Conservation (phyloP, 2,329 filamentous ascomycete species). For the Emmonsiellopsis sp. region DNA sequence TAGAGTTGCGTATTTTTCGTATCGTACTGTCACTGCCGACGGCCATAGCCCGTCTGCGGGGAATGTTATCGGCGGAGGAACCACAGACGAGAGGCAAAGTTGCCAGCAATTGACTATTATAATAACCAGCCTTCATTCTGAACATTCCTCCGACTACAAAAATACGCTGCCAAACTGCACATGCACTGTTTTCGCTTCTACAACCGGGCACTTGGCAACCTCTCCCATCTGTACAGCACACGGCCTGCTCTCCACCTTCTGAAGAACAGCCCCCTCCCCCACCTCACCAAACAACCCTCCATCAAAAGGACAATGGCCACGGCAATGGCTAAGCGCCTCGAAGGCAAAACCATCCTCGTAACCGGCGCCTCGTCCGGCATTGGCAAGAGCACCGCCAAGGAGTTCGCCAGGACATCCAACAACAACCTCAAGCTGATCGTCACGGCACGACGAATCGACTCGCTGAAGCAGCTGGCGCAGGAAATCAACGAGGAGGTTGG, state of each 20-base stretch:
- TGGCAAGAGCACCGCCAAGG: conserved; percentile 64
- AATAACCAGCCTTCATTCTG: neutral
- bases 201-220: conserved; percentile 3
- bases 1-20: too few species aligned
- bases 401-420: conserved; percentile 82
- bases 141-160: neutral
- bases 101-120: neutral
- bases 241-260: neutral
- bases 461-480: conserved; percentile 63
- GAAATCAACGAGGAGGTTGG: conserved; percentile 71
- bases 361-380: conserved; percentile 93
- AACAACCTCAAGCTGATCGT: conserved; percentile 73
- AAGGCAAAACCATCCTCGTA: conserved; percentile 85
- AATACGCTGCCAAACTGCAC: neutral
- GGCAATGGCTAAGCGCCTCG: conserved; percentile 70
- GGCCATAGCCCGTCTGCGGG: too few species aligned
- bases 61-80: too few species aligned
- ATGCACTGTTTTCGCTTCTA: conserved; percentile 8
- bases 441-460: conserved; percentile 77
- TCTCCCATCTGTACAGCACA: neutral
- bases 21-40: too few species aligned
- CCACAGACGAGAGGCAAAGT: too few species aligned
- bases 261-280: neutral
- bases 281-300: conserved; percentile 13
- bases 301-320: conserved; percentile 50